These are phyloP conservation scores for Coemansia sp. DNA, from an alignment of 192 early-diverging fungal species.

Conservation along the genomic window DNA sequence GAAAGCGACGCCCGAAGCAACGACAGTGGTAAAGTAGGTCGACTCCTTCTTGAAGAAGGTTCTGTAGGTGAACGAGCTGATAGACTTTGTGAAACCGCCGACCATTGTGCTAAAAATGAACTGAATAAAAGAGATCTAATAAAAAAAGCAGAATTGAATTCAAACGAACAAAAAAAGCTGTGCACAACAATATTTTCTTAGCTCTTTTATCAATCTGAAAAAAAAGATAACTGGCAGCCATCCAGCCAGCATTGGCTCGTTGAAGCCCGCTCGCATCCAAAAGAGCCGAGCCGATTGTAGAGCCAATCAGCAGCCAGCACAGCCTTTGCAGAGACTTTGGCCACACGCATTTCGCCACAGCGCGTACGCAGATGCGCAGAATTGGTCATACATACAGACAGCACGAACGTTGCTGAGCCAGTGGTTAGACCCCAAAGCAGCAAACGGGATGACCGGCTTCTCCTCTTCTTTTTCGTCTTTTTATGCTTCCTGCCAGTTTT, in stretches of 20 bases:
- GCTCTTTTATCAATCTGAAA: not conserved
- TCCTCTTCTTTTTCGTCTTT: slow-evolving; percentile 10
- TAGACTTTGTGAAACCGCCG: slow-evolving; percentile 33
- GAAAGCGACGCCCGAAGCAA: slow-evolving; percentile 38
- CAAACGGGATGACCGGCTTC: not conserved
- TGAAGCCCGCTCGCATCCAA: too few relatives aligned
- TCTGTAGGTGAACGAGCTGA: slow-evolving; percentile 45
- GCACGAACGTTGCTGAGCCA: not conserved
- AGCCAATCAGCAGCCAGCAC: slow-evolving; percentile 5
- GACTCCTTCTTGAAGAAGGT: slow-evolving; percentile 56
- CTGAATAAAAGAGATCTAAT: not conserved
- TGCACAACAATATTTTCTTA: not conserved
- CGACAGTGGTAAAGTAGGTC: slow-evolving; percentile 50
- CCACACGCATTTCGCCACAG: too few relatives aligned
- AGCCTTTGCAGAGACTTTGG: too few relatives aligned
- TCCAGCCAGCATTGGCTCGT: too few relatives aligned
- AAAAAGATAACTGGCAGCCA: too few relatives aligned
- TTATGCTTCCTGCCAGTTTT: not conserved
- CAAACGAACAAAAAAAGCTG: not conserved
- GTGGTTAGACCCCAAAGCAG: too few relatives aligned
- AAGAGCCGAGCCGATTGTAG: too few relatives aligned
- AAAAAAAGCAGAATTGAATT: slow-evolving; percentile 8
- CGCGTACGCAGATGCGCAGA: too few relatives aligned
- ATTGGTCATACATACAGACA: too few relatives aligned
- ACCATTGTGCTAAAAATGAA: slow-evolving; percentile 29